A percentile compares a stretch with the other conserved stretches of the same genome.
Evolutionary conservation across 1,284 basidiomycete species (phyloP).

Genomic region (Heterobasidion parviporum): DNA sequence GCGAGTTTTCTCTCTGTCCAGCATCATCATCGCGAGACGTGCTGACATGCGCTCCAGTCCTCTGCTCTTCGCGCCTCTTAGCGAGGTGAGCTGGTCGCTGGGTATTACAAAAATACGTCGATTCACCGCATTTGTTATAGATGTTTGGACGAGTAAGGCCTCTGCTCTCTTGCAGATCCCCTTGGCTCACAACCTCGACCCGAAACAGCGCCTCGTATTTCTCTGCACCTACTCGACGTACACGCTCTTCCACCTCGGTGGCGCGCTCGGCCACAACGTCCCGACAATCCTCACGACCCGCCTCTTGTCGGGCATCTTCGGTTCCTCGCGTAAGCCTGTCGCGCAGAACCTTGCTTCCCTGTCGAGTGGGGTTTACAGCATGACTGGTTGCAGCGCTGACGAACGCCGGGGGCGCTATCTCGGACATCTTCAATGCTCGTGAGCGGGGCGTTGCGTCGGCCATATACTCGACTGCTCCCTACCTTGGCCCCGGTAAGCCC

Average conservation of each 20-base stretch:
- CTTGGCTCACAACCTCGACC: not conserved
- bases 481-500: constrained; percentile 57
- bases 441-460: constrained; percentile 53
- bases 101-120: not conserved
- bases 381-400: constrained; percentile 35
- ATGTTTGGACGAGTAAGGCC: constrained; percentile 44
- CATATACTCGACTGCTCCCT: constrained; percentile 61
- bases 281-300: constrained; percentile 52
- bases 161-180: not conserved
- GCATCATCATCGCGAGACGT: not conserved
- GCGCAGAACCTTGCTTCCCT: constrained; percentile 1
- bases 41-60: constrained; percentile 26
- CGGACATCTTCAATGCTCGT: constrained; percentile 50
- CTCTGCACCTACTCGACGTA: constrained; percentile 50
- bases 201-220: constrained; percentile 39
- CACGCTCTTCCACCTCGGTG: constrained; percentile 55
- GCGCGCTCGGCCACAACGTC: constrained; percentile 51
- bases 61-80: constrained; percentile 54
- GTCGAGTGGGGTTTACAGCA: constrained; percentile 2
- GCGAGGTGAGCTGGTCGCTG: constrained; percentile 35
- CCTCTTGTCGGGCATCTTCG: constrained; percentile 51
- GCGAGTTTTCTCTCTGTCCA: constrained; percentile 12
- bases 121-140: constrained; percentile 12
- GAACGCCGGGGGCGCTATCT: constrained; percentile 53
- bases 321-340: constrained; percentile 40